Evolutionary conservation across 164 flowering plant genomes (phyloP).

Genomic region (Warburgia ugandensis): DNA sequence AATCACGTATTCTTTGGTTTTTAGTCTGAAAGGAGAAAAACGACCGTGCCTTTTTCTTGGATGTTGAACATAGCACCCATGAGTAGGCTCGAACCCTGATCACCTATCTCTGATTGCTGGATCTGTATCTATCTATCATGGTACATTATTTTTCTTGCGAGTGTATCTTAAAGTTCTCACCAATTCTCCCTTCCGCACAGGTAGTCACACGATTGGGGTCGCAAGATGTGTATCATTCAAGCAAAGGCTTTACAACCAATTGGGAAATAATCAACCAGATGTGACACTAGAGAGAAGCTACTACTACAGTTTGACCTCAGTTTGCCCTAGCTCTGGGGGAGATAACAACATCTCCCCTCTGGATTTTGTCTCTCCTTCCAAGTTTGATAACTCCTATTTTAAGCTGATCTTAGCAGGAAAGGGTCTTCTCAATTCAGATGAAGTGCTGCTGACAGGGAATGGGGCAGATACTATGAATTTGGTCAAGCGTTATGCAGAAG

Average conservation of each 20-base stretch:
- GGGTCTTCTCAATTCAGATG: conserved; percentile 79
- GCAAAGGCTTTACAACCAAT: conserved; percentile 86
- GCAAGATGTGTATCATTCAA: conserved; percentile 80
- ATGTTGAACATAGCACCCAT: too few relatives aligned
- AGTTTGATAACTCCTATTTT: conserved; percentile 84
- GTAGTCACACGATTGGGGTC: conserved; percentile 80
- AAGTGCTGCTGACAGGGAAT: conserved; percentile 66
- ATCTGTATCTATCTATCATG: too few relatives aligned
- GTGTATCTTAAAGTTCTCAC: too few relatives aligned
- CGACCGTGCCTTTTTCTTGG: too few relatives aligned
- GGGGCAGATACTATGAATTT: conserved; percentile 32
- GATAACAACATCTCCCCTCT: conserved; percentile 74
- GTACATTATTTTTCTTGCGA: too few relatives aligned
- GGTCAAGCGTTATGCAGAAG: conserved; percentile 55
- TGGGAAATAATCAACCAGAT: conserved; percentile 72
- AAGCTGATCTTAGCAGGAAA: conserved; percentile 63
- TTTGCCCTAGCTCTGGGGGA: conserved; percentile 75
- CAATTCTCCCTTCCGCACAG: too few relatives aligned
- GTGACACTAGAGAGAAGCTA: conserved; percentile 53
- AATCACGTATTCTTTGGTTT: too few relatives aligned
- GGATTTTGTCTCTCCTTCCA: conserved; percentile 62
- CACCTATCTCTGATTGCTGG: too few relatives aligned
- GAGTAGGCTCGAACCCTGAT: too few relatives aligned
- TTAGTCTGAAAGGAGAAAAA: too few relatives aligned
- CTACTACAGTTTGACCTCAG: conserved; percentile 41